A percentile compares a stretch with the other conserved stretches of the same genome.
Conservation (phyloP, 2,329 filamentous ascomycete genomes). For the Neocucurbitaria cava region DNA sequence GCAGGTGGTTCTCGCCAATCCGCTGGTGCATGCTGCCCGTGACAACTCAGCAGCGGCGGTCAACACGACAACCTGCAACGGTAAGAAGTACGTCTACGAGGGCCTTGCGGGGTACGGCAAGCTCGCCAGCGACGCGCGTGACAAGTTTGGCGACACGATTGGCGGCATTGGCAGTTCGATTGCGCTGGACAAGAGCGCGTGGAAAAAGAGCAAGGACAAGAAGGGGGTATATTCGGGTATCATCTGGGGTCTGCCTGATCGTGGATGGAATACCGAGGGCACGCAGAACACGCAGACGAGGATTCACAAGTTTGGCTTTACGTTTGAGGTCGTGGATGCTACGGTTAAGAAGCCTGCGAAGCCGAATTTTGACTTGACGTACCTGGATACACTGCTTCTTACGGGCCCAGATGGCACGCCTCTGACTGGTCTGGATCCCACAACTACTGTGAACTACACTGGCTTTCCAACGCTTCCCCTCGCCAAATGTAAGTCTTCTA, state of each 20-base stretch:
- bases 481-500: conserved; percentile 63
- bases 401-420: conserved; percentile 68
- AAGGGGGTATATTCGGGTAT: conserved; percentile 63
- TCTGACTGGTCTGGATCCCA: conserved; percentile 53
- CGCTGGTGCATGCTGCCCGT: conserved; percentile 12
- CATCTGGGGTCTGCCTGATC: conserved; percentile 69
- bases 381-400: conserved; percentile 70
- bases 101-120: conserved; percentile 72
- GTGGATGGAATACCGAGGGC: conserved; percentile 75
- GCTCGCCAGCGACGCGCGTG: conserved; percentile 63
- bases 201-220: conserved; percentile 60
- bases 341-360: conserved; percentile 60
- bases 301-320: conserved; percentile 71
- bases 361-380: conserved; percentile 68
- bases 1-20: conserved; percentile 24
- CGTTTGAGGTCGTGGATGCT: conserved; percentile 63
- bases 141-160: conserved; percentile 74
- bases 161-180: conserved; percentile 71
- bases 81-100: conserved; percentile 69
- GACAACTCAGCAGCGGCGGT: conserved; percentile 13
- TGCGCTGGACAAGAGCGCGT: conserved; percentile 66
- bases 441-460: conserved; percentile 52
- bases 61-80: conserved; percentile 61
- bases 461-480: conserved; percentile 69
- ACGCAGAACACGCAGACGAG: conserved; percentile 72